These are phyloP conservation scores for Beauveria brongniartii DNA, from an alignment of 2,329 filamentous ascomycete species.

Conservation along the genomic window DNA sequence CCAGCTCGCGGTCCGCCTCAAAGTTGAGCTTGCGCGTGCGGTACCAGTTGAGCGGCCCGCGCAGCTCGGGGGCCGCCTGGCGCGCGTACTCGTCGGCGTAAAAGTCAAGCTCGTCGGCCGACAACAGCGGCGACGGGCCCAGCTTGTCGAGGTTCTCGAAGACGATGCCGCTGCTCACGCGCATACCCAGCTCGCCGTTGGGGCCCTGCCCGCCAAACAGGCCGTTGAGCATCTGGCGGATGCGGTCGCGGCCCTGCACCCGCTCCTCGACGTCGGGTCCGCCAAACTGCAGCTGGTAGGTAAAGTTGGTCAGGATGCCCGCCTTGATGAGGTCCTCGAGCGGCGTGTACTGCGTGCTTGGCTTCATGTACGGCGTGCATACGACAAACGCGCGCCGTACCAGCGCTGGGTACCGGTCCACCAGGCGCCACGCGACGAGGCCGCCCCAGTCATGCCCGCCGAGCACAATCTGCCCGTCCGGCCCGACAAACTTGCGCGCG, in stretches of 20 bases:
- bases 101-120: conserved; percentile 63
- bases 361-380: conserved; percentile 66
- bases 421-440: conserved; percentile 63
- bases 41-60: conserved; percentile 86
- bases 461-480: conserved; percentile 57
- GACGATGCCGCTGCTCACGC: conserved; percentile 51
- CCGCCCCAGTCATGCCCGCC: conserved; percentile 95
- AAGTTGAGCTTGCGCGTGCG: conserved; percentile 64
- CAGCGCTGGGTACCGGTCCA: conserved; percentile 64
- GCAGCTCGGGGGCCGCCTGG: conserved; percentile 50
- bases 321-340: conserved; percentile 51
- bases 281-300: conserved; percentile 76
- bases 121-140: conserved; percentile 49
- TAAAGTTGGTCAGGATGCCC: conserved; percentile 56
- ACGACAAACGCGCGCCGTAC: conserved; percentile 69
- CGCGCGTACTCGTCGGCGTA: conserved; percentile 66
- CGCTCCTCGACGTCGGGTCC: conserved; percentile 56
- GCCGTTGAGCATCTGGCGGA: conserved; percentile 62
- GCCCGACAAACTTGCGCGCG: conserved; percentile 43
- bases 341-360: conserved; percentile 42
- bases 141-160: conserved; percentile 55
- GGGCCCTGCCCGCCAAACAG: conserved; percentile 60
- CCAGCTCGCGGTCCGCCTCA: conserved; percentile 53
- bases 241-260: conserved; percentile 49
- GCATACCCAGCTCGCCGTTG: conserved; percentile 50